These are phyloP conservation scores for Lipomyces chichibuensis DNA, from an alignment of 805 yeast genomes.

Conservation along the genomic window DNA sequence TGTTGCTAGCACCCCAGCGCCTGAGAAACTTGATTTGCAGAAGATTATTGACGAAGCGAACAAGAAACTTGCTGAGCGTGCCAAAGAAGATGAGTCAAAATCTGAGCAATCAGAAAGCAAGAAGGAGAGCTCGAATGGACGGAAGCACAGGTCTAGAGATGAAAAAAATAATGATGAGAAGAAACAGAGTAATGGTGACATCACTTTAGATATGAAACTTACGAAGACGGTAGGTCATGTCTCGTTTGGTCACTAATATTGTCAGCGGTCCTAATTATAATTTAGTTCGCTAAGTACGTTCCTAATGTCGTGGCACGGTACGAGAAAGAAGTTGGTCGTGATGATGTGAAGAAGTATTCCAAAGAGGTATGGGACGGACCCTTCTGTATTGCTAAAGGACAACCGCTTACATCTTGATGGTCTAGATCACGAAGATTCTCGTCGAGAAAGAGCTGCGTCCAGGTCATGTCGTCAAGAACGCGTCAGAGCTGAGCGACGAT, in stretches of 20 bases:
- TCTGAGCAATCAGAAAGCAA: slow-evolving; percentile 12
- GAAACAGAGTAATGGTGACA: slow-evolving; percentile 7
- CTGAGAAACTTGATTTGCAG: slow-evolving; percentile 41
- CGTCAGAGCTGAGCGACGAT: slow-evolving; percentile 61
- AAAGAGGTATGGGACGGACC: slow-evolving; percentile 50
- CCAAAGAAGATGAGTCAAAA: slow-evolving; percentile 42
- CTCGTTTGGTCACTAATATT: too few species aligned
- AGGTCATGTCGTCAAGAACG: slow-evolving; percentile 45
- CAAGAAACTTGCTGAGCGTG: slow-evolving; percentile 43
- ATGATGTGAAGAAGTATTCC: slow-evolving; percentile 73
- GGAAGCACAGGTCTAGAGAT: slow-evolving; percentile 14
- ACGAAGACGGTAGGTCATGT: slow-evolving; percentile 21
- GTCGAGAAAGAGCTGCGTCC: slow-evolving; percentile 66
- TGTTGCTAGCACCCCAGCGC: slow-evolving; percentile 38
- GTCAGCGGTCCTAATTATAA: slow-evolving; percentile 27
- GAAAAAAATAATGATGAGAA: slow-evolving; percentile 1
- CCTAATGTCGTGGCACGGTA: slow-evolving; percentile 77
- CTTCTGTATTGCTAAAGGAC: background rate
- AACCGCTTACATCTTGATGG: background rate
- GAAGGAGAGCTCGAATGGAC: slow-evolving; percentile 6
- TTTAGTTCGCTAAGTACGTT: slow-evolving; percentile 67
- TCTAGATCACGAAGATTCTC: slow-evolving; percentile 59
- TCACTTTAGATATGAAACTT: slow-evolving; percentile 14
- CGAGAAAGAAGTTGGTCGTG: slow-evolving; percentile 64
- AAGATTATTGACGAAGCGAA: slow-evolving; percentile 49